A percentile compares a stretch with the other conserved stretches of the same genome.
phyloP scores from a whole-genome alignment of 1,139 yeast genomes.

The Trichomonascaceae sp. region DNA sequence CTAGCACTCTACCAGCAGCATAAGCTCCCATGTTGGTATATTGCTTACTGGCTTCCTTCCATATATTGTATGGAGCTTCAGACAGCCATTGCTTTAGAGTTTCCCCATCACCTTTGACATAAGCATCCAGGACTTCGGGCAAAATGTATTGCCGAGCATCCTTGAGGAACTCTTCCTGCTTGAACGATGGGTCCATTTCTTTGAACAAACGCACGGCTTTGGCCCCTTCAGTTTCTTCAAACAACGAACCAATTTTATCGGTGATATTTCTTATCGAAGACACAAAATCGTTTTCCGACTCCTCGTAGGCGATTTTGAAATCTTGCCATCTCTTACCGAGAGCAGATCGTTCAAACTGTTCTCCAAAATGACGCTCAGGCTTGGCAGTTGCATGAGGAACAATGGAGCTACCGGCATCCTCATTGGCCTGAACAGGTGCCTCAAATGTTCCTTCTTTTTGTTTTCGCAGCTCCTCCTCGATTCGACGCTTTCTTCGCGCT shows the following conservation, averaged over 20 bases:
- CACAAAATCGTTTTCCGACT: conserved; percentile 88
- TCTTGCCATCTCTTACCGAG: conserved; percentile 61
- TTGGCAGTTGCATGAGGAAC: conserved; percentile 80
- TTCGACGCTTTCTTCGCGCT: conserved; percentile 66
- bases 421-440: conserved; percentile 63
- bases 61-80: conserved; percentile 94
- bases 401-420: conserved; percentile 79
- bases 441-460: conserved; percentile 56
- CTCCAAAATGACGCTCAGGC: conserved; percentile 64
- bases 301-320: conserved; percentile 67
- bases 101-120: conserved; percentile 82
- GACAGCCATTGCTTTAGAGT: conserved; percentile 87
- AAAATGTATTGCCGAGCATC: conserved; percentile 88
- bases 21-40: conserved; percentile 86
- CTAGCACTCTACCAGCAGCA: conserved; percentile 87
- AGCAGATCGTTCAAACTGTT: conserved; percentile 57
- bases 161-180: conserved; percentile 69
- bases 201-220: conserved; percentile 81
- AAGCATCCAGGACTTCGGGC: conserved; percentile 94
- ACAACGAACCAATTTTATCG: conserved; percentile 78
- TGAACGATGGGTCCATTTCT: conserved; percentile 85
- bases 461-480: conserved; percentile 34
- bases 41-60: conserved; percentile 91
- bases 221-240: conserved; percentile 95
- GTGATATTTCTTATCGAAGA: conserved; percentile 73